These are phyloP conservation scores for Ambrosiella xylebori DNA, from an alignment of 2,329 filamentous ascomycete species.

Conservation along the genomic window DNA sequence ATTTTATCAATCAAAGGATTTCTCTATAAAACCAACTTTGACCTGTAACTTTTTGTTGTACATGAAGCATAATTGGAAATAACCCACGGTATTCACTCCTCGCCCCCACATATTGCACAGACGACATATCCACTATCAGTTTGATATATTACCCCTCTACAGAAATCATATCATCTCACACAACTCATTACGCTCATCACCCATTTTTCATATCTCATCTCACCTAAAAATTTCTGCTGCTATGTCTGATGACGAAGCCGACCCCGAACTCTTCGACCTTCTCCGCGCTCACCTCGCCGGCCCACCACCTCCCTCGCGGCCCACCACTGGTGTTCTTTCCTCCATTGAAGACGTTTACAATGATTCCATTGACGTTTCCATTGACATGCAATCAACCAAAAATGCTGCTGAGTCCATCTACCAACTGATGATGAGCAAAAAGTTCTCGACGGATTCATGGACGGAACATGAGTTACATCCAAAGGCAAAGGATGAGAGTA, in stretches of 20 bases:
- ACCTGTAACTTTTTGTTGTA: too few species aligned
- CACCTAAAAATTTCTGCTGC: background rate
- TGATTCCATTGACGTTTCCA: conserved; percentile 80
- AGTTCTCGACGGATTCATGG: conserved; percentile 76
- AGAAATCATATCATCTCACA: background rate
- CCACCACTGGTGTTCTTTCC: conserved; percentile 68
- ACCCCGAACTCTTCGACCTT: conserved; percentile 72
- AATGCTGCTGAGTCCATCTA: conserved; percentile 65
- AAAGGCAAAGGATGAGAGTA: conserved; percentile 58
- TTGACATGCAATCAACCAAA: conserved; percentile 71
- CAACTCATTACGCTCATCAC: background rate
- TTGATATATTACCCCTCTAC: too few species aligned
- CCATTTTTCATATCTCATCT: background rate
- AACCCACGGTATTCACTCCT: background rate
- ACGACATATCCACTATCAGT: background rate
- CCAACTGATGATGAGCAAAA: conserved; percentile 63
- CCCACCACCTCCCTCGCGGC: conserved; percentile 36
- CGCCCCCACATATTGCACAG: background rate
- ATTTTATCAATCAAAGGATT: too few species aligned
- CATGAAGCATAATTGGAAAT: background rate
- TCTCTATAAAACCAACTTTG: too few species aligned
- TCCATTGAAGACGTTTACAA: conserved; percentile 76
- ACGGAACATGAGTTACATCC: conserved; percentile 80
- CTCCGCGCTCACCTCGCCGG: conserved; percentile 63
- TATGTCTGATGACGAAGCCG: conserved; percentile 87